phyloP scores from a whole-genome alignment of 148 eudicot species.

The Nepenthes gracilis region DNA sequence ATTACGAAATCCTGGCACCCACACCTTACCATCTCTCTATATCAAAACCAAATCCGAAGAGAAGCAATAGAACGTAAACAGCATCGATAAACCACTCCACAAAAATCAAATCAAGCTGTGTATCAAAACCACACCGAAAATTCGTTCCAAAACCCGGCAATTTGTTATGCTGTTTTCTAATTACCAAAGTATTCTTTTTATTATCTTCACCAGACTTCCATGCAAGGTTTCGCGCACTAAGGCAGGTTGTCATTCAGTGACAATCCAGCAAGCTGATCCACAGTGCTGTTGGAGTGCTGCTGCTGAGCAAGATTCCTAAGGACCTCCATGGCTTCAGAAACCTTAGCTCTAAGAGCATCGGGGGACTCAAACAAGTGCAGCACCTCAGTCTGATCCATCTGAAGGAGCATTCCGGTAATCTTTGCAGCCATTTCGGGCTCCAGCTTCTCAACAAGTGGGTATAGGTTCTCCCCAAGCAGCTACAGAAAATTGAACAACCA shows the following conservation, averaged over 20 bases:
- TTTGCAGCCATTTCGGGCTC: conserved; percentile 62
- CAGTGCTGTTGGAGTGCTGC: conserved; percentile 20
- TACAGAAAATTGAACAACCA: conserved; percentile 3
- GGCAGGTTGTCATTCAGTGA: conserved; percentile 31
- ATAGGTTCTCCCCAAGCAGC: conserved; percentile 68
- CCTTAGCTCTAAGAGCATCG: conserved; percentile 60
- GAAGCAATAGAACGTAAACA: too few relatives aligned
- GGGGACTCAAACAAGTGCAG: conserved; percentile 61
- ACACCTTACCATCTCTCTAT: too few relatives aligned
- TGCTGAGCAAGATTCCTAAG: conserved; percentile 44
- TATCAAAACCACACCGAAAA: too few relatives aligned
- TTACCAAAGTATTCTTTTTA: too few relatives aligned
- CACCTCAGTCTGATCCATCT: conserved; percentile 72
- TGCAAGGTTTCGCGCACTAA: too few relatives aligned
- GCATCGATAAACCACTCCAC: too few relatives aligned
- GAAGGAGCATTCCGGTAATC: conserved; percentile 73
- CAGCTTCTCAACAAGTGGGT: conserved; percentile 61
- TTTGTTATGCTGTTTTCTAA: too few relatives aligned
- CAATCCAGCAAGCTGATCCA: conserved; percentile 50
- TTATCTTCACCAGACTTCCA: too few relatives aligned
- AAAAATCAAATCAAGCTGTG: too few relatives aligned
- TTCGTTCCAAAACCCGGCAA: too few relatives aligned
- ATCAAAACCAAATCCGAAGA: too few relatives aligned
- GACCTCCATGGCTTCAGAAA: conserved; percentile 67
- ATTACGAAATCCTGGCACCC: too few relatives aligned